These are phyloP conservation scores for Bryum argenteum DNA, from an alignment of 225 moss, liverwort and hornwort genomes.

Conservation along the genomic window DNA sequence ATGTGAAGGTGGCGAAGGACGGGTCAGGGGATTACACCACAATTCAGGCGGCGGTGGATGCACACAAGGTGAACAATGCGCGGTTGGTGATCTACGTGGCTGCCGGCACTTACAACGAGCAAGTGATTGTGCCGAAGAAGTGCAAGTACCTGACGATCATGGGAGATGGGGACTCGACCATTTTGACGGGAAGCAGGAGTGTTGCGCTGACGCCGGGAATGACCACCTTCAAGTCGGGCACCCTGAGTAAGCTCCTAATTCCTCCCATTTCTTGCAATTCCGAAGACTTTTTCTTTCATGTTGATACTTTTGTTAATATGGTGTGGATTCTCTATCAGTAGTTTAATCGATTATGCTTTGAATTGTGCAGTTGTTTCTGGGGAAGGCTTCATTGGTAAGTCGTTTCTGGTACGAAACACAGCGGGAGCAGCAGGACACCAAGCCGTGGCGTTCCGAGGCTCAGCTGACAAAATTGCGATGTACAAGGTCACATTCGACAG, in stretches of 20 bases:
- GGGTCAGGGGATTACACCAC: slow-evolving; percentile 45
- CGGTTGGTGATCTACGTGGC: slow-evolving; percentile 59
- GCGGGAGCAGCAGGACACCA: slow-evolving; percentile 50
- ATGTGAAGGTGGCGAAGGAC: slow-evolving; percentile 54
- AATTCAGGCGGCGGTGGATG: slow-evolving; percentile 65
- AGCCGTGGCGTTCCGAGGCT: slow-evolving; percentile 53
- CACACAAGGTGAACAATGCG: slow-evolving; percentile 28
- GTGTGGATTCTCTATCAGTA: too few species aligned
- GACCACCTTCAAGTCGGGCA: slow-evolving; percentile 64
- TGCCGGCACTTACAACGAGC: slow-evolving; percentile 61
- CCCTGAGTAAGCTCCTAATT: slow-evolving; percentile 55
- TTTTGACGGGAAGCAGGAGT: slow-evolving; percentile 62
- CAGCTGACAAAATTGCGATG: slow-evolving; percentile 46
- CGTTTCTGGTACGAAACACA: slow-evolving; percentile 53
- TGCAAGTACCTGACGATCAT: slow-evolving; percentile 54
- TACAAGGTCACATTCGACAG: slow-evolving; percentile 49
- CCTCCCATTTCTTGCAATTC: too few species aligned
- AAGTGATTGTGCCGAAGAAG: slow-evolving; percentile 46
- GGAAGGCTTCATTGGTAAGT: slow-evolving; percentile 49
- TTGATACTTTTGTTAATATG: too few species aligned
- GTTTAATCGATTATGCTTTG: not conserved
- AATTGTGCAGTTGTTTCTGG: slow-evolving; percentile 49
- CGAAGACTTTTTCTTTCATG: too few species aligned
- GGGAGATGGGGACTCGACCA: slow-evolving; percentile 63
- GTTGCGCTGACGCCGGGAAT: slow-evolving; percentile 40